Conservation (phyloP, 495 filamentous ascomycete species). For the Aspergillus leporis region DNA sequence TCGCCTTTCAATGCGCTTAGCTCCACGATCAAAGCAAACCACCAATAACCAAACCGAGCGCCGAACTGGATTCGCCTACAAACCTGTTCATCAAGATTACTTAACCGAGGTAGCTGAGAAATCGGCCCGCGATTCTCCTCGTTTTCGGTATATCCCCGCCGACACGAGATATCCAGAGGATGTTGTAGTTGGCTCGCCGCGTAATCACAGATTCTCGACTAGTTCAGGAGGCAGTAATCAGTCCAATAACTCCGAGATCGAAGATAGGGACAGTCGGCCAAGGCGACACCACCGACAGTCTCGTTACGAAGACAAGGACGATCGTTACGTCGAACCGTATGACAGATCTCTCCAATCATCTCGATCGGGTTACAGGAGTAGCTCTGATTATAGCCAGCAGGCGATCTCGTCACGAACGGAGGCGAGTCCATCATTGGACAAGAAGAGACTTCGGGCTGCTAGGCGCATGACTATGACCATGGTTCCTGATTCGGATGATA, state of each 20-base stretch:
- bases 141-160: constrained; percentile 41
- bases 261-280: neutral
- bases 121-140: constrained; percentile 15
- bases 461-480: constrained; percentile 41
- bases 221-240: neutral
- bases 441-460: constrained; percentile 25
- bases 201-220: neutral
- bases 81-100: constrained; percentile 38
- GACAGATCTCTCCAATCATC: neutral
- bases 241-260: neutral
- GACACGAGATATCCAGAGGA: constrained; percentile 17
- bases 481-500: constrained; percentile 45
- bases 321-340: neutral
- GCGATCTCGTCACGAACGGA: constrained; percentile 19
- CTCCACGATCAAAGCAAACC: constrained; percentile 26
- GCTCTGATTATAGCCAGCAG: constrained; percentile 5
- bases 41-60: constrained; percentile 12
- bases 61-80: constrained; percentile 36
- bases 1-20: constrained; percentile 37
- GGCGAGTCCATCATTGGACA: constrained; percentile 18
- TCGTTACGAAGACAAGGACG: constrained; percentile 5
- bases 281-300: neutral
- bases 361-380: constrained; percentile 7
- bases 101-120: constrained; percentile 33
- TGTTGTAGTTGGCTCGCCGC: neutral